Evolutionary conservation across 305 asterid species (phyloP).

Genomic region (Fraxinus paxiana): DNA sequence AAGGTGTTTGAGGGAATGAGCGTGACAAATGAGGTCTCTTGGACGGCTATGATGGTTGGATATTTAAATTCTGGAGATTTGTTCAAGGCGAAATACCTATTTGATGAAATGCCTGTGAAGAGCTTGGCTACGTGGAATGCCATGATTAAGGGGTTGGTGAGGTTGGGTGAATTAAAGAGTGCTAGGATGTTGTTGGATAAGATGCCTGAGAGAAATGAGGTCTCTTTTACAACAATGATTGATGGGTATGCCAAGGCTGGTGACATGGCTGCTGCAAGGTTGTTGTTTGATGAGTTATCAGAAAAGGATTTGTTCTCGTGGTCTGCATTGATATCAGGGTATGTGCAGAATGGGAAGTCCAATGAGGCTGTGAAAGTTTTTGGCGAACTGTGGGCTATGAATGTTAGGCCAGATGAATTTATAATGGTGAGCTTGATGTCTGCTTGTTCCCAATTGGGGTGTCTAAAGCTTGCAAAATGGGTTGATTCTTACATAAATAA

Average conservation of each 20-base stretch:
- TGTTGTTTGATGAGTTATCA: conserved; percentile 46
- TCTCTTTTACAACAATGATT: conserved; percentile 56
- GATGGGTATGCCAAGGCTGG: conserved; percentile 71
- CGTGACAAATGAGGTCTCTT: conserved; percentile 54
- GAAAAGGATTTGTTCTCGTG: conserved; percentile 57
- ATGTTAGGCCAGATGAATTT: conserved; percentile 59
- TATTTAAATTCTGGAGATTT: conserved; percentile 43
- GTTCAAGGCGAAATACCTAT: conserved; percentile 41
- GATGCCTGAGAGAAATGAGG: conserved; percentile 50
- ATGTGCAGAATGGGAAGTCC: conserved; percentile 62
- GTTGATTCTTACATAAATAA: conserved; percentile 45
- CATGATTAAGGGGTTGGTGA: conserved; percentile 52
- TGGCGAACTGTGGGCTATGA: conserved; percentile 38
- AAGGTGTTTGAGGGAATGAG: conserved; percentile 60
- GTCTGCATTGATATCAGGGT: conserved; percentile 70
- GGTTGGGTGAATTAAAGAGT: conserved; percentile 43
- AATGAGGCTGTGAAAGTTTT: conserved; percentile 51
- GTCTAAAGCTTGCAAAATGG: conserved; percentile 54
- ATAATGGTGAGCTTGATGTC: conserved; percentile 70
- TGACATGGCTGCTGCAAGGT: conserved; percentile 63
- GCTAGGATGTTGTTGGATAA: conserved; percentile 51
- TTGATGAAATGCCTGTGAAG: conserved; percentile 61
- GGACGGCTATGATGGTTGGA: conserved; percentile 69
- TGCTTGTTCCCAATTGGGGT: conserved; percentile 69
- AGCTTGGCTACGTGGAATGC: conserved; percentile 64